These are phyloP conservation scores for Ceratobasidium sp. DNA, from an alignment of 1,284 basidiomycete genomes.

Conservation along the genomic window DNA sequence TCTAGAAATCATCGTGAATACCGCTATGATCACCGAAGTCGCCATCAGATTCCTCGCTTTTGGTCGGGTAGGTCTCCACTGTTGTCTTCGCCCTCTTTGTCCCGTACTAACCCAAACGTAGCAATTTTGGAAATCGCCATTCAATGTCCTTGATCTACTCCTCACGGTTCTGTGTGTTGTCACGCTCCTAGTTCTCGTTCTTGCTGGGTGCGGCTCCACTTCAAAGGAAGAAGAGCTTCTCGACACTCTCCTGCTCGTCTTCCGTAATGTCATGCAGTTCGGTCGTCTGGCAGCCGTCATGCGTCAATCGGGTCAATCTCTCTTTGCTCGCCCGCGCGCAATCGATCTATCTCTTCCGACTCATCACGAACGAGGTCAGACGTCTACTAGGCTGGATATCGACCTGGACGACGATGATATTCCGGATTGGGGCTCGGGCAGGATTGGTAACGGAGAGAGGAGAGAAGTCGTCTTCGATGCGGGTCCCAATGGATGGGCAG, in stretches of 20 bases:
- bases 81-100: slow-evolving; percentile 1
- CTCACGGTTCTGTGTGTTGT: slow-evolving; percentile 86
- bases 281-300: slow-evolving; percentile 88
- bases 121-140: slow-evolving; percentile 96
- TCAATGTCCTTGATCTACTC: slow-evolving; percentile 86
- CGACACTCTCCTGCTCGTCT: slow-evolving; percentile 87
- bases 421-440: slow-evolving; percentile 32
- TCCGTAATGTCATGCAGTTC: slow-evolving; percentile 91
- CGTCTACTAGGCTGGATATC: slow-evolving; percentile 71
- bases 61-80: slow-evolving; percentile 69
- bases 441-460: neutral
- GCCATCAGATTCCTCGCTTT: slow-evolving; percentile 87
- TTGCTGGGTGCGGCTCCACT: slow-evolving; percentile 76
- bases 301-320: slow-evolving; percentile 92
- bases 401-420: slow-evolving; percentile 73
- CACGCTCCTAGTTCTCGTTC: slow-evolving; percentile 84
- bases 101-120: slow-evolving; percentile 49
- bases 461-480: slow-evolving; percentile 43
- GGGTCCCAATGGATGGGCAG: slow-evolving; percentile 18
- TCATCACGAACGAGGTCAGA: slow-evolving; percentile 63
- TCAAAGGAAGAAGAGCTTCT: slow-evolving; percentile 89
- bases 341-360: slow-evolving; percentile 79
- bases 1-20: slow-evolving; percentile 89
- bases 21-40: slow-evolving; percentile 92
- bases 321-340: slow-evolving; percentile 88